These are phyloP conservation scores for Leucoagaricus sp. DNA, from an alignment of 1,284 basidiomycete species.

Conservation along the genomic window DNA sequence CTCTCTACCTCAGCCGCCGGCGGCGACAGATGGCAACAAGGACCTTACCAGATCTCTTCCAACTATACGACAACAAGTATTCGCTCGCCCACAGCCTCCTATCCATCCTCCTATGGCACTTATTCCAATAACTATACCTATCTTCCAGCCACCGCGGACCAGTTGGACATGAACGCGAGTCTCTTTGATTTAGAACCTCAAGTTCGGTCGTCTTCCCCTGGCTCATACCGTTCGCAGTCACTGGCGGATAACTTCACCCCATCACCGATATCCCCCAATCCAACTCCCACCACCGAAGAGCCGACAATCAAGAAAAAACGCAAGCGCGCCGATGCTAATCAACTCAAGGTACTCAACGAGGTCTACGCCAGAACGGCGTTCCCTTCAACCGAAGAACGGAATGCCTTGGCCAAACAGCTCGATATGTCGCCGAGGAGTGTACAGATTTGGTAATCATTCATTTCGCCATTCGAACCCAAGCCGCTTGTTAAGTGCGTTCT, in stretches of 20 bases:
- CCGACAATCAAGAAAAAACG: conserved; percentile 82
- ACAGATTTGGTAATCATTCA: conserved; percentile 70
- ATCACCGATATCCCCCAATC: conserved; percentile 28
- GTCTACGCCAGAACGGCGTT: conserved; percentile 79
- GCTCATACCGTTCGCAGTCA: conserved; percentile 34
- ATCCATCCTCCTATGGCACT: conserved; percentile 45
- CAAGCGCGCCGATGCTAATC: conserved; percentile 77
- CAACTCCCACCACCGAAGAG: conserved; percentile 45
- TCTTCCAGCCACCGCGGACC: conserved; percentile 32
- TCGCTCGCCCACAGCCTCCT: conserved; percentile 58
- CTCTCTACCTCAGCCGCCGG: conserved; percentile 33
- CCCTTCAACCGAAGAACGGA: conserved; percentile 82
- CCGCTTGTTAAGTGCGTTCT: conserved; percentile 20
- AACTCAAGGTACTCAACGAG: conserved; percentile 78
- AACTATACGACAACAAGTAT: conserved; percentile 37
- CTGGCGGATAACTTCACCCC: conserved; percentile 29
- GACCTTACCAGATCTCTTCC: conserved; percentile 37
- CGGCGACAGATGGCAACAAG: conserved; percentile 49
- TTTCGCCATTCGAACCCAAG: conserved; percentile 17
- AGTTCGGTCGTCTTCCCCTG: conserved; percentile 43
- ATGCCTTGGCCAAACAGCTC: conserved; percentile 69
- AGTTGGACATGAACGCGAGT: conserved; percentile 30
- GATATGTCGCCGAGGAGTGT: conserved; percentile 84
- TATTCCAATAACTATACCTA: conserved; percentile 43
- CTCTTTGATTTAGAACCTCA: conserved; percentile 33